Base-by-base conservation (phyloP, 2,329 filamentous ascomycete genomes). In the Cordyceps sp. region DNA sequence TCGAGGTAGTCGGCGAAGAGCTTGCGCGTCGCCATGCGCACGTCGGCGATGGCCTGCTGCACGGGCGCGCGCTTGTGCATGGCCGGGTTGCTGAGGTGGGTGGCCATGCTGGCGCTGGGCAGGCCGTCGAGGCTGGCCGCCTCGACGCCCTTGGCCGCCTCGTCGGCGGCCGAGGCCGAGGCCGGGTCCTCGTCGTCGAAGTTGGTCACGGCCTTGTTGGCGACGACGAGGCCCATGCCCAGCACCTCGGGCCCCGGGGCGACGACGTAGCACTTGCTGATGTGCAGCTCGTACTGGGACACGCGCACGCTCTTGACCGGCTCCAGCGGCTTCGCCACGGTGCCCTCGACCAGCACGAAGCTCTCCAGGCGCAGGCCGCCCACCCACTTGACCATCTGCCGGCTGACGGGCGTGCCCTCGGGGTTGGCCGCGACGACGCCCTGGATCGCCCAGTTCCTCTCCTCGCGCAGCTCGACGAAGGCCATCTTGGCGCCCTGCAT, bases 361-460 rank as follows among this genome's bases (percentile, higher is more conserved):
- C 78, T 84, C 64, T 94, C 88, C 29, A 78, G 66, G 48, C 73
- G 78, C 42, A 93, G 59, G 27, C 62, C 68, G 30, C 71, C 73
- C 31, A 79, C 74, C 73, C 81, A 96, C 61, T 96, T 96, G 51
- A 94, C 82, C 88, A 96, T 96, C 57, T 82, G 84, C 52, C 76
- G 78, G 39, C 73, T 80, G 26, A 83, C 69, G 5, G 85, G 58
- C 30, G 59, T 68, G 25, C 66, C 73, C 46, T 84, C 72, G 47
- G 70, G 72, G 48, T 68, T 73, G 29, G 70, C 76, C 18, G 31
- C 66, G 13, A 84, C 62, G 24, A 94, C 78, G 32, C 78, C 84
- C 61, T 94, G 86, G 25, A 94, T 77, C 18, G 76, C 78, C 64
- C 79, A 77, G 47, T 75, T 69, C 37, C 69, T 63, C 53, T 81